Conservation (phyloP, 192 early-diverging fungal genomes). For the Thamnidium elegans region DNA sequence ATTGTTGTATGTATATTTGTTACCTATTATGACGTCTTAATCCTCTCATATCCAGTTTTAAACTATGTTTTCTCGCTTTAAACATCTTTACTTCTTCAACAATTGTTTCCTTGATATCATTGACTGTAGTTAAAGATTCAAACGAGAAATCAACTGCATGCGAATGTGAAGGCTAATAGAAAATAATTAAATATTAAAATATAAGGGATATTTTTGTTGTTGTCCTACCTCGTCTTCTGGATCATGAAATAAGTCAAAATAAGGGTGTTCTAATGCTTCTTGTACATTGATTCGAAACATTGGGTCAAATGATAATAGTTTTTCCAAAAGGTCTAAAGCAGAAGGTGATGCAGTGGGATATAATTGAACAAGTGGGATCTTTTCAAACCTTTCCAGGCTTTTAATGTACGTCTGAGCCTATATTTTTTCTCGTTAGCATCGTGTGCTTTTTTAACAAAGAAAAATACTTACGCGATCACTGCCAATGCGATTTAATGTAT, state of each 20-base stretch:
- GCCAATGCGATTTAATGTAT: constrained; percentile 75
- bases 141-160: constrained; percentile 76
- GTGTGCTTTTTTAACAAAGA: background rate
- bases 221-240: constrained; percentile 29
- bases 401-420: constrained; percentile 86
- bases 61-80: constrained; percentile 21
- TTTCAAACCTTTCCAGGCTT: constrained; percentile 80
- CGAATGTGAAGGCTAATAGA: constrained; percentile 53
- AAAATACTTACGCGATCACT: constrained; percentile 68
- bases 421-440: background rate
- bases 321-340: constrained; percentile 71
- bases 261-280: constrained; percentile 90
- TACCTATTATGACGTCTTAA: constrained; percentile 24
- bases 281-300: constrained; percentile 83
- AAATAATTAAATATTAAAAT: background rate
- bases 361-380: constrained; percentile 71
- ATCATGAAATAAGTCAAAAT: constrained; percentile 61
- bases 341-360: constrained; percentile 80
- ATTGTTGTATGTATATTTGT: background rate
- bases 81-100: constrained; percentile 25
- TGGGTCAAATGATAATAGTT: constrained; percentile 86
- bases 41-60: constrained; percentile 20
- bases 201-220: background rate
- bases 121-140: constrained; percentile 62
- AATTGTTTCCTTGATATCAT: constrained; percentile 56